Evolutionary conservation across 495 filamentous ascomycete species (phyloP).

Genomic region (Penicillium lividum): DNA sequence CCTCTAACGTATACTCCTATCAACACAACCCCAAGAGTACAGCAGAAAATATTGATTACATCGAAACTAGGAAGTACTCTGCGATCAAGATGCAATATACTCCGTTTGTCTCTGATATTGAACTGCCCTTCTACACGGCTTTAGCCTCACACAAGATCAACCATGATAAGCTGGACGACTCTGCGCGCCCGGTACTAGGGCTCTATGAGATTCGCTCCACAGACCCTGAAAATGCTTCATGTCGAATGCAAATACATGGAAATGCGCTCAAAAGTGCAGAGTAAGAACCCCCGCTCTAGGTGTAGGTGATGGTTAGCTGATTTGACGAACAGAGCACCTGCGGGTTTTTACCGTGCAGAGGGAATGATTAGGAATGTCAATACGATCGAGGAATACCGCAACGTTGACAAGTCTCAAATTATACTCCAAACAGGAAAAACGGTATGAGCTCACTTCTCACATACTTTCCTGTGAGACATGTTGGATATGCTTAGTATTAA

Average conservation of each 20-base stretch:
- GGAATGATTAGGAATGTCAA: slow-evolving; percentile 96
- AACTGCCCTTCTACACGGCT: slow-evolving; percentile 89
- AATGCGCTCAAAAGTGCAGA: slow-evolving; percentile 79
- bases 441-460: slow-evolving; percentile 47
- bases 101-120: slow-evolving; percentile 89
- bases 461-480: background rate
- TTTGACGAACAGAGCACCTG: slow-evolving; percentile 59
- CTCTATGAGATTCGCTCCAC: slow-evolving; percentile 79
- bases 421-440: slow-evolving; percentile 73
- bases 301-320: slow-evolving; percentile 5
- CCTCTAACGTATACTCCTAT: slow-evolving; percentile 5
- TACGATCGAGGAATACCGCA: slow-evolving; percentile 89
- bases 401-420: slow-evolving; percentile 68
- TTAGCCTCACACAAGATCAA: slow-evolving; percentile 90
- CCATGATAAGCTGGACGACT: slow-evolving; percentile 93
- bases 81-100: slow-evolving; percentile 59
- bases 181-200: slow-evolving; percentile 81
- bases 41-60: background rate
- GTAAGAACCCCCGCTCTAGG: slow-evolving; percentile 44
- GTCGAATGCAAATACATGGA: slow-evolving; percentile 84
- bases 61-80: background rate
- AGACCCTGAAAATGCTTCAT: slow-evolving; percentile 67
- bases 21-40: background rate
- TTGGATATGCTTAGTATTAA: background rate
- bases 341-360: slow-evolving; percentile 76